A percentile compares a stretch with the other conserved stretches of the same genome.
Evolutionary conservation across 306 rosid genomes (phyloP).

Genomic region (Begonia loranthoides): DNA sequence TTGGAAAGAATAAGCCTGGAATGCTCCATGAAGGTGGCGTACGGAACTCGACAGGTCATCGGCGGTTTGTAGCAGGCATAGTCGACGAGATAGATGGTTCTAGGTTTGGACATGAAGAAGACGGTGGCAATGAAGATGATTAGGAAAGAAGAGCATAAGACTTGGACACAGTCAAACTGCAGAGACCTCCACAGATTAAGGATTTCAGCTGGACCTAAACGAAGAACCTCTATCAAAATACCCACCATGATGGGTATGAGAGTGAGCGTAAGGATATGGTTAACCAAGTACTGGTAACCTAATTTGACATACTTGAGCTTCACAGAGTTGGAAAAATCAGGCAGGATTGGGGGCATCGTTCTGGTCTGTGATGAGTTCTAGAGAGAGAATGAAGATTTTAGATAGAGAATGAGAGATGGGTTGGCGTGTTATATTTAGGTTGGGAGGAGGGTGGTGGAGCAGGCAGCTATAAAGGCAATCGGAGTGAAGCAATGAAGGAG

Average conservation of each 20-base stretch:
- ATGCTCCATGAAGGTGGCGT: slow-evolving; percentile 95
- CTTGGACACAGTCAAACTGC: slow-evolving; percentile 51
- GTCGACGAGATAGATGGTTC: slow-evolving; percentile 72
- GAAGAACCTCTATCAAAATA: slow-evolving; percentile 35
- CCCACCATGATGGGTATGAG: slow-evolving; percentile 55
- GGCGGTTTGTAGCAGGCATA: slow-evolving; percentile 92
- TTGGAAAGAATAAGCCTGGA: slow-evolving; percentile 52
- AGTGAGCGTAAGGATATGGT: slow-evolving; percentile 78
- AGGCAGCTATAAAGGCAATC: slow-evolving; percentile 50
- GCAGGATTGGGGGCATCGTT: slow-evolving; percentile 58
- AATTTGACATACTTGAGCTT: slow-evolving; percentile 90
- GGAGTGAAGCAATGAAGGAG: slow-evolving; percentile 26
- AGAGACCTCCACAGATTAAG: slow-evolving; percentile 47
- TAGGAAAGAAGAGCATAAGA: slow-evolving; percentile 65
- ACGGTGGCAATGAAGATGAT: slow-evolving; percentile 58
- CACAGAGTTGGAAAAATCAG: slow-evolving; percentile 70
- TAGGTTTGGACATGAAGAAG: slow-evolving; percentile 81
- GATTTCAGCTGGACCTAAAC: slow-evolving; percentile 55
- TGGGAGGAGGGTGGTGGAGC: slow-evolving; percentile 20
- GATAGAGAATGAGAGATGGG: background rate
- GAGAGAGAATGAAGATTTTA: background rate
- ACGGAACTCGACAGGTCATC: slow-evolving; percentile 72
- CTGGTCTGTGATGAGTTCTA: too few relatives aligned
- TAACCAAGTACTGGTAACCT: slow-evolving; percentile 85
- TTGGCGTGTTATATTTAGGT: slow-evolving; percentile 13